These are phyloP conservation scores for Apium graveolens DNA, from an alignment of 129 eudicot genomes.

Conservation along the genomic window DNA sequence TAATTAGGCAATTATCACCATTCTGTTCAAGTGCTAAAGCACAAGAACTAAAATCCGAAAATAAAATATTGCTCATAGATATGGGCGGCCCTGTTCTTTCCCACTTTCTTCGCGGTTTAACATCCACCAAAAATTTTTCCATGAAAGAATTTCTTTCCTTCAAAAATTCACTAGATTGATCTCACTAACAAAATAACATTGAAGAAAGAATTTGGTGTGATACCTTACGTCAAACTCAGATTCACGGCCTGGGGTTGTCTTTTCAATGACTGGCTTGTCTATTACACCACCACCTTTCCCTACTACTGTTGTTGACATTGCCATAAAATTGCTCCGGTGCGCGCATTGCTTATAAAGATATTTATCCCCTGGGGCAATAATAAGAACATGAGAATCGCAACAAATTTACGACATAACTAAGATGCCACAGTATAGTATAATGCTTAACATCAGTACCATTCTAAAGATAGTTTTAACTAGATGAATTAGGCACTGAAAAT, in stretches of 20 bases:
- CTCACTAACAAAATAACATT: neutral
- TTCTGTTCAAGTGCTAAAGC: neutral
- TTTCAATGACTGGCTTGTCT: constrained; percentile 83
- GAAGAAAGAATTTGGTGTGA: constrained; percentile 7
- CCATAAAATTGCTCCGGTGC: constrained; percentile 40
- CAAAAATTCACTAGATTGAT: neutral
- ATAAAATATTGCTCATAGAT: neutral
- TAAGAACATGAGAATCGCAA: constrained; percentile 8
- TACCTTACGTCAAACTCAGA: constrained; percentile 93
- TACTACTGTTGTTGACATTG: constrained; percentile 50
- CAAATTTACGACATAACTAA: neutral
- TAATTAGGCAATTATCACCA: neutral
- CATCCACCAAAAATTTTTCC: neutral
- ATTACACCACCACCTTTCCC: constrained; percentile 77
- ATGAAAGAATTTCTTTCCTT: neutral
- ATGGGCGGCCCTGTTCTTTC: neutral
- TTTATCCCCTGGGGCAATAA: constrained; percentile 54
- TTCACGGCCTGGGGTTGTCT: constrained; percentile 86
- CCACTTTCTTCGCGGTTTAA: neutral
- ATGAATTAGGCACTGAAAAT: neutral
- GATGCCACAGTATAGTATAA: neutral
- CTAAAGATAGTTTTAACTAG: neutral
- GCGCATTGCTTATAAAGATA: constrained; percentile 45
- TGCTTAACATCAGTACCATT: neutral
- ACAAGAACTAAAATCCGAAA: neutral